Base-by-base conservation (phyloP, 1,284 basidiomycete species). In the Kwoniella shivajii region DNA sequence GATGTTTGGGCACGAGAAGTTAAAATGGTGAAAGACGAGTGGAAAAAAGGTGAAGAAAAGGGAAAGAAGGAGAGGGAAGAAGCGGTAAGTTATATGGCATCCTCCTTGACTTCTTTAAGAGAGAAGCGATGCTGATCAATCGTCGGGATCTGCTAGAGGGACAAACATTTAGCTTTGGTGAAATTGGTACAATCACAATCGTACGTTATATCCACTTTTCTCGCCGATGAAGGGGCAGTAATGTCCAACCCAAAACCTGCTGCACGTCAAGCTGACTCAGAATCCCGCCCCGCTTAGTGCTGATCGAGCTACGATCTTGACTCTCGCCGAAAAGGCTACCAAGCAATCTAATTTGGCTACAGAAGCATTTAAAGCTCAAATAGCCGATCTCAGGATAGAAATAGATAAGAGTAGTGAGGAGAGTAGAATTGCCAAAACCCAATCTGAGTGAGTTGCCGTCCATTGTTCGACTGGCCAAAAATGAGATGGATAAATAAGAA, bases 1-100 rank as follows among this genome's bases (percentile, higher is more conserved):
- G 74, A 74, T 51, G 67, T 65, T 7, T 77, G 76, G 75, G 60
- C 63, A 9, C 66, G 74, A 42, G 76, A 78, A 18, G 63, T 75
- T 24, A 69, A 64, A 42, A 56, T 46, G 3, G 65, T 74, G 26
- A 61, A 59, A 41, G 68, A 65, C 18, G 76, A 75, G 50, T 62
- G 66, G 52, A 64, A 56, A 45, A 56, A 50, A 13, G 54, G 60
- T 9, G 57, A 66, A 18, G 69, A 71, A 16, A 61, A 56, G 42
- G 64, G 63, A 11, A 60, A 51, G 36, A 53, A 59, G 36, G 72
- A 76, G 53, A 53, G 67, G 16, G 72, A 75, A 20, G 67, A 69
- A 30, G 66, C 68, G 14, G 68, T 71, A 18, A 61, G 73, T 64
- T 11, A 33, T 29, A n/a, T 18, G 29, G 30, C 24, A 24, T 29